These are phyloP conservation scores for Fraxinus angustifolia DNA, from an alignment of 305 asterid genomes.

Conservation along the genomic window DNA sequence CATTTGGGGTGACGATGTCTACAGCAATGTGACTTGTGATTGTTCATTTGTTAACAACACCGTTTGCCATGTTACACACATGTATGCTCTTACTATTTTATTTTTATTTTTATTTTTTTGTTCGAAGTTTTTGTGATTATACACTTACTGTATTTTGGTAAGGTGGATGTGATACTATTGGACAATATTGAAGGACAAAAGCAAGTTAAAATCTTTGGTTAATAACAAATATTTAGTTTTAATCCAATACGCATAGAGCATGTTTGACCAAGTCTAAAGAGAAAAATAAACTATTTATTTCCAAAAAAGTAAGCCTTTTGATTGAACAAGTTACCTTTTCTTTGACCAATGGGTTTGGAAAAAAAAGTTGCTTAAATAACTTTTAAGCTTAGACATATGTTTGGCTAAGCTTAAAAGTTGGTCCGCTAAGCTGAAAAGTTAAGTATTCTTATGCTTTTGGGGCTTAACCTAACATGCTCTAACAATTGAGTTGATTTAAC, in stretches of 20 bases:
- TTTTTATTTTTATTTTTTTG: background rate
- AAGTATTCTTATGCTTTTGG: background rate
- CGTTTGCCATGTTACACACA: slow-evolving; percentile 65
- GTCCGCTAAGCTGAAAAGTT: background rate
- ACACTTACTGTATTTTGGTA: background rate
- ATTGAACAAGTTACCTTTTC: background rate
- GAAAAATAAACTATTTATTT: background rate
- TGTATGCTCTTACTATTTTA: slow-evolving; percentile 42
- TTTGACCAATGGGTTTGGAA: background rate
- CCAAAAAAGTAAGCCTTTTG: background rate
- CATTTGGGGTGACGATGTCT: background rate
- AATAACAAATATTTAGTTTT: background rate
- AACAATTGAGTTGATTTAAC: background rate
- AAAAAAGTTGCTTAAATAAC: background rate
- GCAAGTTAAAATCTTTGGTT: background rate
- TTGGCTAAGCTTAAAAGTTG: background rate
- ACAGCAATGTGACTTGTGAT: slow-evolving; percentile 51
- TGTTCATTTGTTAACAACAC: slow-evolving; percentile 49
- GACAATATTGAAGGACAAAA: background rate
- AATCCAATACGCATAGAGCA: background rate
- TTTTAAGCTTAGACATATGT: background rate
- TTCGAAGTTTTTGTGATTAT: background rate
- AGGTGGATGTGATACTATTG: background rate
- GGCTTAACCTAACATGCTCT: background rate
- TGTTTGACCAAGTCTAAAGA: background rate